Evolutionary conservation across 345 rosid genomes (phyloP), one percentile per base, ranked within the genome.

Genomic region (Dimocarpus longan): DNA sequence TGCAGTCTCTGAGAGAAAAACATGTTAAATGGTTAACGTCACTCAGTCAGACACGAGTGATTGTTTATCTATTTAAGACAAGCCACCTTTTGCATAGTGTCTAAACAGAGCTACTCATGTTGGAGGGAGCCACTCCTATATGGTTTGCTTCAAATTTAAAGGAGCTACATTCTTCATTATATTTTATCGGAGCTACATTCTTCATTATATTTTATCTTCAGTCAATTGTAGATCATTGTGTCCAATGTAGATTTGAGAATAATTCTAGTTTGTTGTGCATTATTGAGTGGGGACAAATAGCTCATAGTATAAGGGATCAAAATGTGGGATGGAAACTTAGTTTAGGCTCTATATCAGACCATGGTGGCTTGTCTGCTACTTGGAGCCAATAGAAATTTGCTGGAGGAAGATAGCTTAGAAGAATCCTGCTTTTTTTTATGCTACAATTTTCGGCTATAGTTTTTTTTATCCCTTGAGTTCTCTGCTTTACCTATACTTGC

Each of bases 291-390:
- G 19, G 37, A 0, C 2, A 4, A 13, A 50, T 50, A 2, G 16
- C 5, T 12, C 56, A 50, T 11, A 13, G 19, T 32, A 13, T 13
- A 11, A 50, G 19, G 56, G 4, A 50, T 50, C 56, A 5, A 15
- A 12, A 4, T 13, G 56, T 15, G 56, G 5, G 56, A 50, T 15
- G 56, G 15, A 50, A 32, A 32, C 37, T 32, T 32, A 3, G 37
- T 32, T 1, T 26, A 5, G 85, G 83, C 87, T 79, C 81, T 62
- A 60, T 42, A 76, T 62, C 24, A 16, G 83, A 28, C 42, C 39
- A 70, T 76, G 78, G 83, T 44, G 81, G 60, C 76, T 80, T 70
- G 79, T 76, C 87, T 79, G 87, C 81, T 83, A 79, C 87, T 73
- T 81, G 81, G 82, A 81, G 83, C 81, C 87, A 21, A 84, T 1